Conservation (phyloP, 2,329 filamentous ascomycete species). For the Talaromyces sp. region DNA sequence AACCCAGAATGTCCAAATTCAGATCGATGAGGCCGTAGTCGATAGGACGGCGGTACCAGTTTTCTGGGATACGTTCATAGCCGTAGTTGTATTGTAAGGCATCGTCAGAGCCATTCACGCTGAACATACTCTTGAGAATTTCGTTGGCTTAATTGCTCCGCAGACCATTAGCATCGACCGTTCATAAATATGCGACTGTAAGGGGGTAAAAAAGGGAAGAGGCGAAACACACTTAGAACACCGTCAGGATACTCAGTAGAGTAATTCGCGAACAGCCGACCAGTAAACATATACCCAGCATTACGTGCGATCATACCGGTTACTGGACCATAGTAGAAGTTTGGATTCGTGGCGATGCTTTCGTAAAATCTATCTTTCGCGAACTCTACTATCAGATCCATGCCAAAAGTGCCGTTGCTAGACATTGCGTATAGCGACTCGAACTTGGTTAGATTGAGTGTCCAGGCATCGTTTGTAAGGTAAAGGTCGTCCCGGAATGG, state of each 20-base stretch:
- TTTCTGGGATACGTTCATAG: constrained; percentile 51
- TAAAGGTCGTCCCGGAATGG: constrained; percentile 55
- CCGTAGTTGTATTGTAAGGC: constrained; percentile 46
- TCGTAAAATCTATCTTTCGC: constrained; percentile 49
- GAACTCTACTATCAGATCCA: constrained; percentile 44
- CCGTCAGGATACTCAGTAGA: constrained; percentile 41
- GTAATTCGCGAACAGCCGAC: constrained; percentile 46
- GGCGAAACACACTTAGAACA: constrained; percentile 32
- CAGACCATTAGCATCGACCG: constrained; percentile 13
- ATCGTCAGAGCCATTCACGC: constrained; percentile 42
- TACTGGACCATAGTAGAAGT: constrained; percentile 55
- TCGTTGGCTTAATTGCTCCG: constrained; percentile 32
- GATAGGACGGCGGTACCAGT: constrained; percentile 49
- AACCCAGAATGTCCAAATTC: constrained; percentile 40
- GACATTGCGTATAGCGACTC: constrained; percentile 27
- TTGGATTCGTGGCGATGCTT: constrained; percentile 50
- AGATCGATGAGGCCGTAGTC: constrained; percentile 50
- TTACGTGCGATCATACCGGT: constrained; percentile 51
- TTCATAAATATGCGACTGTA: too few relatives aligned
- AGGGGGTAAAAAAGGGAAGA: too few relatives aligned
- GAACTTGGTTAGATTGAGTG: constrained; percentile 54
- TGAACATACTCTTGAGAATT: constrained; percentile 48
- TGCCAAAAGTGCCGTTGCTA: constrained; percentile 39
- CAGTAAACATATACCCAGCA: constrained; percentile 48
- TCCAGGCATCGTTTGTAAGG: constrained; percentile 48